Percentiles rank a stretch among this genome's conserved stretches.
These are phyloP conservation scores for Myxozyma udenii DNA, from an alignment of 805 yeast genomes.

Conservation along the genomic window DNA sequence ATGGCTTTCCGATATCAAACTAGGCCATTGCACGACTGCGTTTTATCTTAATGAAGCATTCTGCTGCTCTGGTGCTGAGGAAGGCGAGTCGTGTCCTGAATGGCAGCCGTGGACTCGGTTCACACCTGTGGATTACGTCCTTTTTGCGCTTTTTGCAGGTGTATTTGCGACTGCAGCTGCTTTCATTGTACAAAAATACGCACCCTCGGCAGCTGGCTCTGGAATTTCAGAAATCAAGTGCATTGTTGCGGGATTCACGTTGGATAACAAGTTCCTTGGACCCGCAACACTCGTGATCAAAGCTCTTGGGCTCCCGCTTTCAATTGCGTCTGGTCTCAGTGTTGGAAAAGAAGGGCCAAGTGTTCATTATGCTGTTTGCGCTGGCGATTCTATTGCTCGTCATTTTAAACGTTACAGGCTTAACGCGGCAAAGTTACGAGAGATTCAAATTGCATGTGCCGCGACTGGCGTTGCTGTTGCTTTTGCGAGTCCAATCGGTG, in stretches of 20 bases:
- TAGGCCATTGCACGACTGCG: conserved; percentile 71
- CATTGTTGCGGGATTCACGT: conserved; percentile 83
- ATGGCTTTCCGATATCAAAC: conserved; percentile 73
- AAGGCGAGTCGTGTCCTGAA: conserved; percentile 47
- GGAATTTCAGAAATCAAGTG: conserved; percentile 97
- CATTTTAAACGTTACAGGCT: conserved; percentile 44
- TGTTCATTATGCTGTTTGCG: conserved; percentile 96
- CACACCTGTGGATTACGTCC: conserved; percentile 50
- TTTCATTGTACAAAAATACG: conserved; percentile 60
- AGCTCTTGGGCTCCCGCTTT: conserved; percentile 76
- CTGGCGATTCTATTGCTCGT: conserved; percentile 75
- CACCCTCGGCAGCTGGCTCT: conserved; percentile 92
- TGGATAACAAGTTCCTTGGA: conserved; percentile 73
- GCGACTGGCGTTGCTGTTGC: conserved; percentile 99
- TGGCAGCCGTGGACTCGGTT: conserved; percentile 68
- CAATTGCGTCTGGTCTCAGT: conserved; percentile 88
- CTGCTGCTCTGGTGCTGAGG: conserved; percentile 73
- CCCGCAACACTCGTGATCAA: conserved; percentile 71
- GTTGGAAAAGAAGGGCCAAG: conserved; percentile 98
- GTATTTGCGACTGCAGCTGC: conserved; percentile 65
- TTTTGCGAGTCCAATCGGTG: conserved; percentile 95
- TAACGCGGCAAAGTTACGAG: conserved; percentile 43
- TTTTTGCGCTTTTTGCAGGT: conserved; percentile 53
- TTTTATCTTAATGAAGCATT: conserved; percentile 70
- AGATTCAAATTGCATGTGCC: conserved; percentile 79